Conservation (phyloP, 1,284 basidiomycete species). For the Leccinum pallidistipes region DNA sequence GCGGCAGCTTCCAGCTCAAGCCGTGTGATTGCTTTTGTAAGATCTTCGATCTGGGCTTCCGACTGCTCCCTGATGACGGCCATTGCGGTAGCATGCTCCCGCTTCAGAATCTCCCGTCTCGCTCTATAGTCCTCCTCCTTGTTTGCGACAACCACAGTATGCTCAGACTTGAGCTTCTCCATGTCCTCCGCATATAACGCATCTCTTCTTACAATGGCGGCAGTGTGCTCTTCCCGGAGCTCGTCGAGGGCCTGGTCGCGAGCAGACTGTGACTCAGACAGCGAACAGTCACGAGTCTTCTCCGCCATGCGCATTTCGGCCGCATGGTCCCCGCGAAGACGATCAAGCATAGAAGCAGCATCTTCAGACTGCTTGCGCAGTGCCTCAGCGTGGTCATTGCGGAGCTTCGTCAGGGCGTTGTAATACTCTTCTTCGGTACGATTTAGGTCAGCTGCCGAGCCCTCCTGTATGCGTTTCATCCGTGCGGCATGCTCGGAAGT, state of each 20-base stretch:
- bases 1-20: slow-evolving; percentile 46
- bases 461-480: slow-evolving; percentile 61
- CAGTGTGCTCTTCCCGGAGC: slow-evolving; percentile 66
- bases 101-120: slow-evolving; percentile 42
- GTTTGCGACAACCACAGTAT: slow-evolving; percentile 48
- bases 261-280: slow-evolving; percentile 72
- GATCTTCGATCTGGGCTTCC: slow-evolving; percentile 50
- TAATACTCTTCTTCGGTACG: slow-evolving; percentile 80
- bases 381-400: slow-evolving; percentile 62
- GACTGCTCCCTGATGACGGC: slow-evolving; percentile 35
- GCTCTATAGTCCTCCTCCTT: slow-evolving; percentile 59
- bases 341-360: slow-evolving; percentile 56
- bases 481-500: slow-evolving; percentile 53
- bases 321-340: slow-evolving; percentile 70
- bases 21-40: slow-evolving; percentile 45
- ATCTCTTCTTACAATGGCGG: slow-evolving; percentile 66
- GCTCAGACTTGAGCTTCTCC: slow-evolving; percentile 62
- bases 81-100: slow-evolving; percentile 41
- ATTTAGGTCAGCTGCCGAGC: slow-evolving; percentile 52
- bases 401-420: slow-evolving; percentile 70
- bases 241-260: slow-evolving; percentile 56
- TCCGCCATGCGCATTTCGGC: slow-evolving; percentile 67
- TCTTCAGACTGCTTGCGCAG: slow-evolving; percentile 62
- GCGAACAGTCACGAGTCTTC: slow-evolving; percentile 68
- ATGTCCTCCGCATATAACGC: slow-evolving; percentile 59